These are phyloP conservation scores for Fistulinella cinereoalba DNA, from an alignment of 1,284 basidiomycete species.

Conservation along the genomic window DNA sequence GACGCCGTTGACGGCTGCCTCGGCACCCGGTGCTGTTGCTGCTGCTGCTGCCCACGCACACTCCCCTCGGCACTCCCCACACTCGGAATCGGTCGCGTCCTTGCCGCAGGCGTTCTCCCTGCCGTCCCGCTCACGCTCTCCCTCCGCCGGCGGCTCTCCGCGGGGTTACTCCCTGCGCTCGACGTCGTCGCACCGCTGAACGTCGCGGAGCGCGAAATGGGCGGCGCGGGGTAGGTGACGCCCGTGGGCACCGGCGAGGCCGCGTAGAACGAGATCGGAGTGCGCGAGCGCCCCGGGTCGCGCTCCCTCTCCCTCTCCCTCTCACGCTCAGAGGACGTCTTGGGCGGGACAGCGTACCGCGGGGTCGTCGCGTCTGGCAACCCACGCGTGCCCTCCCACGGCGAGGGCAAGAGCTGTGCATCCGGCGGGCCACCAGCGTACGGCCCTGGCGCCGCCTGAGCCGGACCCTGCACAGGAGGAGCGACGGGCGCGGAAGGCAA, in stretches of 20 bases:
- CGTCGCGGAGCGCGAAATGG: slow-evolving; percentile 26
- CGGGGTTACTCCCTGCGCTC: slow-evolving; percentile 14
- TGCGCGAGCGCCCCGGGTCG: slow-evolving; percentile 19
- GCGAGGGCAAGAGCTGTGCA: slow-evolving; percentile 8
- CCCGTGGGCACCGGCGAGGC: slow-evolving; percentile 28
- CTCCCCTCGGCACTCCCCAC: slow-evolving; percentile 12
- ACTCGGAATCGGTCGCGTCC: slow-evolving; percentile 10
- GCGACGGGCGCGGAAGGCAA: slow-evolving; percentile 13
- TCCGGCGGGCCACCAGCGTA: too few relatives aligned
- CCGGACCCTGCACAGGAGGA: neutral
- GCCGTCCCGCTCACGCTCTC: slow-evolving; percentile 25
- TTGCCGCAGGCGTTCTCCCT: slow-evolving; percentile 27
- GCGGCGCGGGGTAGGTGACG: slow-evolving; percentile 27
- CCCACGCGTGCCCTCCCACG: slow-evolving; percentile 1
- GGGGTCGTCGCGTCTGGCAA: slow-evolving; percentile 10
- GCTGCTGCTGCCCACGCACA: neutral
- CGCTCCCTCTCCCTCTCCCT: slow-evolving; percentile 19
- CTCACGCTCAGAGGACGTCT: slow-evolving; percentile 20
- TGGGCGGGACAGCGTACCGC: slow-evolving; percentile 7
- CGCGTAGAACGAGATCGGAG: slow-evolving; percentile 28
- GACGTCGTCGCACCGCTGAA: slow-evolving; percentile 8
- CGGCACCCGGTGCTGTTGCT: slow-evolving; percentile 5
- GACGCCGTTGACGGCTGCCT: slow-evolving; percentile 26
- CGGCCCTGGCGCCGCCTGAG: slow-evolving; percentile 2
- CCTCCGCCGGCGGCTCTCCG: slow-evolving; percentile 23